Base-by-base conservation (phyloP, 192 early-diverging fungal genomes). In the Podila clonocystis region DNA sequence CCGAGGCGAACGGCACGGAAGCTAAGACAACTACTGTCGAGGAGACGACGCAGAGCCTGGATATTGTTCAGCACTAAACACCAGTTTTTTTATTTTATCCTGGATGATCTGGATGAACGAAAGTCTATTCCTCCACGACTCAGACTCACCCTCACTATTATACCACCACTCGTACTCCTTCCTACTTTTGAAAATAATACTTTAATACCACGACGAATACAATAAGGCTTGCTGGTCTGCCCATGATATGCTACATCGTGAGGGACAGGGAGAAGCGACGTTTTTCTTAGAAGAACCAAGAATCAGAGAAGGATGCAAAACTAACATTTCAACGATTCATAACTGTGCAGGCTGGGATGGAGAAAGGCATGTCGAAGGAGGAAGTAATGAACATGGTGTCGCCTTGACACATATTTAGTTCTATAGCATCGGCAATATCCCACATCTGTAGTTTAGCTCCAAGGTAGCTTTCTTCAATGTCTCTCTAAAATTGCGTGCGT, bases 231-330 rank as follows among this genome's bases (percentile, higher is more conserved):
- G 34, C 4, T 36, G 34, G 31, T 31, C 31, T 31, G 2, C 31
- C 31, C 31, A 31, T 36, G 34, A 8, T n/a, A n/a, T n/a, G n/a
- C n/a, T n/a, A n/a, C n/a, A n/a, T n/a, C n/a, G n/a, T n/a, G n/a
- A n/a, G n/a, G n/a, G n/a, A n/a, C n/a, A n/a, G n/a, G n/a, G n/a
- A n/a, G n/a, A n/a, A n/a, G n/a, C n/a, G n/a, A n/a, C n/a, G n/a
- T n/a, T n/a, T n/a, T n/a, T n/a, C n/a, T n/a, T n/a, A n/a, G n/a
- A n/a, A n/a, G n/a, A n/a, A n/a, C n/a, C n/a, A n/a, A n/a, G n/a
- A n/a, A n/a, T n/a, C n/a, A n/a, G n/a, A n/a, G n/a, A n/a, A n/a
- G 62, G 59, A 70, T 8, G 36, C 55, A 50, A 67, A 33, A 36
- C 15, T 67, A 7, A 33, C 65, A 29, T 9, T 50, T 13, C 65